Base-by-base conservation (phyloP, 192 early-diverging fungal genomes). In the Backusella parvicylindrica region DNA sequence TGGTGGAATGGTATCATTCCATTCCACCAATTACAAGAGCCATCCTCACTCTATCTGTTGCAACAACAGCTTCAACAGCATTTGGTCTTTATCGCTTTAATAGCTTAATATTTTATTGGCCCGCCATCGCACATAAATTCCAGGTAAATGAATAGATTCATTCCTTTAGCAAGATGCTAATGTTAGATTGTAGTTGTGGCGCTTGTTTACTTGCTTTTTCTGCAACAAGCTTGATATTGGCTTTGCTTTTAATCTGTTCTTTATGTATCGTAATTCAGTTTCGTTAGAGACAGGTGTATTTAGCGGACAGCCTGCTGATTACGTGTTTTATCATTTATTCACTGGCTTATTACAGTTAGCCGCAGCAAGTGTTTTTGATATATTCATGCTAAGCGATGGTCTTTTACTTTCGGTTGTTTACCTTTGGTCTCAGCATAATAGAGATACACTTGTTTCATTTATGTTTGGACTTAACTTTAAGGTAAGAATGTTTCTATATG, bases 381-480 rank as follows among this genome's bases (percentile, higher is more conserved):
- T 82, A 16, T 6, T 71, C n/a, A 53, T 84, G 6, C 73, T 92
- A 15, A 79, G 78, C 64, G 82, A 88, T 16, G 83, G 82, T 6
- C 75, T 96, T 18, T 56, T 89, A 64, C 75, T 95, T 79, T 76
- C 89, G 5, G 71, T 95, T 33, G 73, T 89, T n/a, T 95, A 93
- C 50, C 79, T 95, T 49, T 96, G 95, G 95, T 83, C 91, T n/a
- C 81, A 87, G 82, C 79, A 89, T 75, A 82, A 88, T 67, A 77
- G 84, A 26, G 84, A 87, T 26, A 67, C 72, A 68, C 80, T 71
- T 6, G 91, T 96, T 5, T 83, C 76, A 7, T 94, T 96, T 77
- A 82, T 93, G 73, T 90, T 95, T 77, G 95, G 93, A 6, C 70
- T 95, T 40, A 82, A 77, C 60, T 93, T 96, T 73, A 86, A 89